Base-by-base conservation (phyloP, 495 filamentous ascomycete genomes). In the Venustampulla echinocandica region DNA sequence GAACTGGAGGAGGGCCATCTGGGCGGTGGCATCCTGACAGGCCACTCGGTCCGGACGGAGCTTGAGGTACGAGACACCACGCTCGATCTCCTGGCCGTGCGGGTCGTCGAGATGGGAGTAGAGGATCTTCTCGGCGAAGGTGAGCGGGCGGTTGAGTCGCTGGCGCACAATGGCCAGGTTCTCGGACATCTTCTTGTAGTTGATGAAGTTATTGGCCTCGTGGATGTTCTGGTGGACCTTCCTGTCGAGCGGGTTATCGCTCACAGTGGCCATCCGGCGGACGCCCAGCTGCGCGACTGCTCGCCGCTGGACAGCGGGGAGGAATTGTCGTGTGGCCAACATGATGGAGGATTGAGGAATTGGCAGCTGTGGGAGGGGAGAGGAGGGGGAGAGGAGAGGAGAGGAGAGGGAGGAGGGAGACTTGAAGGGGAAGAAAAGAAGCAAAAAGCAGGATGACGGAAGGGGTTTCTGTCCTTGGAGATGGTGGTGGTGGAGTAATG, bases 1-100 rank as follows among this genome's bases (percentile, higher is more conserved):
- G 76, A 98, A 98, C 74, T 98, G 92, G 39, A 98, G 77, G 61
- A 98, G 95, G 55, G 92, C 92, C 93, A 97, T 98, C 79, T 98
- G 92, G 50, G 92, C 92, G 21, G 93, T 98, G 57, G 92, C 92
- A 80, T 98, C 92, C 76, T 98, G 92, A 76, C 90, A 96, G 71
- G 93, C 93, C 58, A 98, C 93, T 68, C 92, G 86, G 66, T 98
- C 92, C 34, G 93, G 93, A 44, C 92, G 85, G 50, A 98, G 80
- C 70, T 85, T 93, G 46, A 98, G 82, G 74, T 98, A 97, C 45
- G 87, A 95, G 51, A 78, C 81, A 56, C 92, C 92, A 61, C 92
- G 85, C 80, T 97, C 81, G 55, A 97, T 92, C 4, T 96, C 92
- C 65, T 95, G 88, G 55, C 81, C 82, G 57, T 98, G 85, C 42